Base-by-base conservation (phyloP, 176 grass and related monocot species). In the Oryza longistaminata region DNA sequence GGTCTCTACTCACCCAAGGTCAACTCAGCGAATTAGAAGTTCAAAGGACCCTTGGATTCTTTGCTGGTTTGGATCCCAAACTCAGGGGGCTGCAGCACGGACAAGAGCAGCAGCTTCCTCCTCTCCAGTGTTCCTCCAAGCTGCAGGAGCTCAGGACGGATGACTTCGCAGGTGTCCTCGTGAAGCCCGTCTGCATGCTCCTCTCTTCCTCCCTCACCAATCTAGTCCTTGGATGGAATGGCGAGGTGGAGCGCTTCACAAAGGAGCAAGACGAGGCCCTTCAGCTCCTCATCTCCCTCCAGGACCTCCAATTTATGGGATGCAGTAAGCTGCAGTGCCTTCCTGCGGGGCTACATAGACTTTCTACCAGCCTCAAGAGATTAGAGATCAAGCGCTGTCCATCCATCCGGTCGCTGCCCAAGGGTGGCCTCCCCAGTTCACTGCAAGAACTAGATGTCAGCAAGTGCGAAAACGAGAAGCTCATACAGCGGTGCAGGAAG, bases 311-410 rank as follows among this genome's bases (percentile, higher is more conserved):
- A 6, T 66, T 83, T 22, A n/a, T 0, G 0, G 0, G 0, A 0
- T 66, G 40, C 16, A 0, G 0, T 0, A 49, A n/a, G 33, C 37
- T 65, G 22, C 40, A n/a, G 70, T 6, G 35, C 3, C 55, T 83
- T 6, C 81, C 81, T 22, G 5, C 9, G 46, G 16, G 68, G 24
- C 39, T 83, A 1, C 24, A 65, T 19, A 64, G 29, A 12, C 81
- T 83, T n/a, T n/a, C n/a, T 21, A 0, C n/a, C 24, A 64, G 0
- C 11, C 55, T 74, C 58, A 24, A 49, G 39, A 66, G 0, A 66
- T 65, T 74, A 48, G 0, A 4, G 0, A 83, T 74, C 24, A 0
- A 0, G 0, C 0, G 0, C 0, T 83, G 70, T 34, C 16, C 1
- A 24, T 58, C 34, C 50, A 66, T 74, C 40, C 5, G 16, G 11